Base-by-base conservation (phyloP, 176 grass and related monocot genomes). In the Carex pumila region DNA sequence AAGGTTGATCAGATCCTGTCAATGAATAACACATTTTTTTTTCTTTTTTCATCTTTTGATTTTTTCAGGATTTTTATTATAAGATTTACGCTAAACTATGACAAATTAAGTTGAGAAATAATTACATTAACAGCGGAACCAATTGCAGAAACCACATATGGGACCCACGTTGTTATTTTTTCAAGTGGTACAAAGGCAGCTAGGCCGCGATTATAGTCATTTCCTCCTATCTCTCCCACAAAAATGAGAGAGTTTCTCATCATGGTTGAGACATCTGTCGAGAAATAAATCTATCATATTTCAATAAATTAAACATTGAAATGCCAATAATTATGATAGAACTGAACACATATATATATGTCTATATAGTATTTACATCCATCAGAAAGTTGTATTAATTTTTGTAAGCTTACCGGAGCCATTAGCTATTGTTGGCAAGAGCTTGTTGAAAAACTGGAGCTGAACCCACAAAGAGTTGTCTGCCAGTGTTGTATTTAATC, bases 191-290 rank as follows among this genome's bases (percentile, higher is more conserved):
- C 80, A 13, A 0, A 22, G 6, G 2, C 2, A 5, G 13, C 0
- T 25, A 94, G 79, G 79, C 84, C 86, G 53, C 77, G 90, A 76
- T 94, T 91, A 82, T 94, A 94, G 43, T 94, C 89, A 31, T 94
- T 91, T 50, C 92, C 92, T 13, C 92, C 89, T 30, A 94, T 94
- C 77, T 86, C 89, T 18, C 92, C 92, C 32, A 91, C 32, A 5
- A 87, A 41, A 84, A 91, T 43, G 7, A 93, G 62, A 49, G 91
- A 93, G 29, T 82, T 85, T 12, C 37, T 47, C 15, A 94, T 67
- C 60, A 91, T 15, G 10, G 17, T 79, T 62, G 45, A 71, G 13
- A 62, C 25, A 84, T 56, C 90, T 91, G 67, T 14, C 0, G 49
- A 65, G 50, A 25, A 53, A 82, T 66, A 1, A 22, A 39, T 8